phyloP scores from a whole-genome alignment of 2,329 filamentous ascomycete species.

The Drechslerella dactyloides region DNA sequence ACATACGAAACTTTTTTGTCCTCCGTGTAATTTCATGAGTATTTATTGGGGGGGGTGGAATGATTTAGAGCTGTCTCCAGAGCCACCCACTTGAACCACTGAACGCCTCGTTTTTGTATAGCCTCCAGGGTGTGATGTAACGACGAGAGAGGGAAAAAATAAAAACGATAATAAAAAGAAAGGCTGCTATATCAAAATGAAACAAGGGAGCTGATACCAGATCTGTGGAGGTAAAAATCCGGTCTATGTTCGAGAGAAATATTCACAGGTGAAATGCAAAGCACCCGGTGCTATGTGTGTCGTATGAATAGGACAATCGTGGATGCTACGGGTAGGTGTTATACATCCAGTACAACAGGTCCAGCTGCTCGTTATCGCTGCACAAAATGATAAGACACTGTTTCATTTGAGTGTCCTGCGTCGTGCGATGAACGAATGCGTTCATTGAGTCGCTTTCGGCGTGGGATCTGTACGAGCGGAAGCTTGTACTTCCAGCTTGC shows the following conservation, averaged over 20 bases:
- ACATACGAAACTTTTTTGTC: constrained; percentile 9
- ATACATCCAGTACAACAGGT: constrained; percentile 10
- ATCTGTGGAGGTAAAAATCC: constrained; percentile 10
- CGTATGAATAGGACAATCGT: constrained; percentile 22
- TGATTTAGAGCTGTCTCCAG: too few species aligned
- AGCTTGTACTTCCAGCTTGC: constrained; percentile 46
- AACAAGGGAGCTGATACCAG: constrained; percentile 2
- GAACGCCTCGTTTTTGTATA: constrained; percentile 4
- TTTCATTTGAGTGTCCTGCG: constrained; percentile 35
- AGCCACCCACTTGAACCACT: not conserved
- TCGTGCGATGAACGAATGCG: not conserved
- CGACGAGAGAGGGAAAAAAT: not conserved
- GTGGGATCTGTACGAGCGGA: constrained; percentile 20
- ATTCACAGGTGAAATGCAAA: constrained; percentile 42
- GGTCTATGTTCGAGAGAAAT: constrained; percentile 30
- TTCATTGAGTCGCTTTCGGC: constrained; percentile 27
- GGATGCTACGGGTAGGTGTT: constrained; percentile 9
- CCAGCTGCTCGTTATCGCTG: not conserved
- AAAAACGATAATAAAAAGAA: not conserved
- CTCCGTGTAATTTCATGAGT: not conserved
- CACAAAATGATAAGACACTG: constrained; percentile 17
- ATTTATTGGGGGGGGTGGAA: not conserved
- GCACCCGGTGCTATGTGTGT: constrained; percentile 44
- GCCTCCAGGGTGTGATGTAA: not conserved
- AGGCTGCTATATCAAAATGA: constrained; percentile 9